Base-by-base conservation (phyloP, 2,329 filamentous ascomycete genomes). In the Xenoacremonium recifei region DNA sequence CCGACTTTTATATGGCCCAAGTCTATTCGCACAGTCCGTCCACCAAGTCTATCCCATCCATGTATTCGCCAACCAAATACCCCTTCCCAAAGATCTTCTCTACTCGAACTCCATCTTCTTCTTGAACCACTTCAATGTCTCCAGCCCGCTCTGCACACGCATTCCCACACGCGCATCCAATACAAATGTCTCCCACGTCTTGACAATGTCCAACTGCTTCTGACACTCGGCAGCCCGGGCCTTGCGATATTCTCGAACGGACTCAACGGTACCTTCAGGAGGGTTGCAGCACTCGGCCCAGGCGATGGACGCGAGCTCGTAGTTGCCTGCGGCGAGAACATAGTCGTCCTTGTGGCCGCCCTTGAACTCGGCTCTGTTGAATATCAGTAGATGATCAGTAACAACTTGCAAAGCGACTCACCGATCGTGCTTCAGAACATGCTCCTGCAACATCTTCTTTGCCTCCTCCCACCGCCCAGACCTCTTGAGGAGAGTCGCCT, bases 291-390 rank as follows among this genome's bases (percentile, higher is more conserved):
- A 75, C 56, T 92, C 85, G 43, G 78, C 75, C 91, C 92, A 99
- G 2, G 84, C 71, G 40, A 88, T 80, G 6, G 87, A 89, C 0
- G 83, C 90, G 71, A 93, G 80, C 66, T 99, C 93, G 64, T 96
- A 96, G 51, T 89, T 76, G 2, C 87, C 89, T 1, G 84, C 80
- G 0, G 92, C 88, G 6, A 78, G 71, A 9, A 81, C 73, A 70
- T 87, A 91, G 55, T 86, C 83, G 44, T 91, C 86, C 43, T 75
- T 81, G 2, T 77, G 71, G 1, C 70, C 55, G 3, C 83, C 84
- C 49, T 78, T 83, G 61, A 83, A 82, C 11, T 65, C 57, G 2
- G 64, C 51, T 35, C 79, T 82, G 33, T 1, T 7, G 37, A 23
- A 21, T 39, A 15, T 30, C 7, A 30, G n/a, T 13, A 34, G 9